Evolutionary conservation across 2,329 filamentous ascomycete genomes (phyloP).

Genomic region (Aspergillus tamarii): DNA sequence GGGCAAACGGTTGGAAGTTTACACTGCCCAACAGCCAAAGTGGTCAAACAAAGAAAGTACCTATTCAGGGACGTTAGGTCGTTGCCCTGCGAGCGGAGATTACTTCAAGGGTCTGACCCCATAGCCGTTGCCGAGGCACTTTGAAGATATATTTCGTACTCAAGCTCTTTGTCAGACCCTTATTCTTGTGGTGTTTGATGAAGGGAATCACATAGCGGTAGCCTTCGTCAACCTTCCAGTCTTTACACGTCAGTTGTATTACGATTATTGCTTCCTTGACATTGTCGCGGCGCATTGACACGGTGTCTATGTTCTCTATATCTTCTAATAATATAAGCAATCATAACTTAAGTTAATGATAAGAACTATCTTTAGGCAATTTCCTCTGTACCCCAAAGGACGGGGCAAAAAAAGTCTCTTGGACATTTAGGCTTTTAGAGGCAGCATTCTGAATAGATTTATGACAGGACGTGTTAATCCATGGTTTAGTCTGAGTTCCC

Average conservation of each 20-base stretch:
- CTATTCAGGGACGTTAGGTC: too few species aligned
- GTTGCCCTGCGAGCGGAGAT: not conserved
- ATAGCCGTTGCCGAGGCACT: too few species aligned
- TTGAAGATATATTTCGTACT: not conserved
- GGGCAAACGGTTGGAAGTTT: not conserved
- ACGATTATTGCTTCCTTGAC: too few species aligned
- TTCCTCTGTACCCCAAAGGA: not conserved
- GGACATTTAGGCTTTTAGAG: not conserved
- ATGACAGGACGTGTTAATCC: not conserved
- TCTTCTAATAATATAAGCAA: too few species aligned
- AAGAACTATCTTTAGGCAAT: too few species aligned
- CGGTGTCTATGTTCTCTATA: too few species aligned
- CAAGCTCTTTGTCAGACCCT: not conserved
- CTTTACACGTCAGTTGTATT: too few species aligned
- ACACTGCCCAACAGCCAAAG: too few species aligned
- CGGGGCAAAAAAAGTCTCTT: not conserved
- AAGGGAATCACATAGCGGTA: not conserved
- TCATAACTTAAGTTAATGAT: too few species aligned
- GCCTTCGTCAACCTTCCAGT: too few species aligned
- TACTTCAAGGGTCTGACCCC: not conserved
- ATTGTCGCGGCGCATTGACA: too few species aligned
- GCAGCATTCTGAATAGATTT: not conserved
- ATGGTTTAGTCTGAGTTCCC: not conserved
- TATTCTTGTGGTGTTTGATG: not conserved
- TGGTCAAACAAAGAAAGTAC: too few species aligned